These are phyloP conservation scores for Aegilops umbellulata DNA, from an alignment of 176 grass and related monocot species.

Conservation along the genomic window DNA sequence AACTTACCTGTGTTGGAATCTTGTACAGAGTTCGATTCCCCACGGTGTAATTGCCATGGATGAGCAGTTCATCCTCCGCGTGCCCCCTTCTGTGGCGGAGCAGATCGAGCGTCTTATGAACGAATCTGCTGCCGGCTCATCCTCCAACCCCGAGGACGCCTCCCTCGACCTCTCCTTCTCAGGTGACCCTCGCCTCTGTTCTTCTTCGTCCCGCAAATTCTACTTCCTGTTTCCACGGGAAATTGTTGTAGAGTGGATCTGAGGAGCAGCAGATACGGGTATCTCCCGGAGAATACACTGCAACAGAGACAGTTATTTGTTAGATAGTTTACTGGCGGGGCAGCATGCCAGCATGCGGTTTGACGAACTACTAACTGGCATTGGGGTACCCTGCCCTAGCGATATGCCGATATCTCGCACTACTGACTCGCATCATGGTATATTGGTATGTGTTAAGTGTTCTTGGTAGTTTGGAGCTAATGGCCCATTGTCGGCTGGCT, in stretches of 20 bases:
- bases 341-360: background rate
- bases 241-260: background rate
- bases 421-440: background rate
- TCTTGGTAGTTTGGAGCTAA: background rate
- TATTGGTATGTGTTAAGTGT: background rate
- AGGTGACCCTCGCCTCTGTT: slow-evolving; percentile 27
- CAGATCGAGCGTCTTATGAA: slow-evolving; percentile 78
- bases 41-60: slow-evolving; percentile 50
- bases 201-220: background rate
- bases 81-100: slow-evolving; percentile 73
- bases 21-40: background rate
- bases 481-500: background rate
- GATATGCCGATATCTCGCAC: background rate
- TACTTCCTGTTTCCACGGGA: background rate
- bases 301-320: background rate
- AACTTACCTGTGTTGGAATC: background rate
- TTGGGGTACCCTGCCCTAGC: background rate
- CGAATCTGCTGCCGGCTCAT: slow-evolving; percentile 52
- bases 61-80: slow-evolving; percentile 91
- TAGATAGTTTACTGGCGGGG: background rate
- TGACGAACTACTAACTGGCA: background rate
- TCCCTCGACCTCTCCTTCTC: slow-evolving; percentile 84
- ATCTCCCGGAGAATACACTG: background rate
- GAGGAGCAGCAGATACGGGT: background rate
- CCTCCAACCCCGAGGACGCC: slow-evolving; percentile 57